Evolutionary conservation across 1,139 yeast species (phyloP).

Genomic region (Debaryomyces nepalensis): DNA sequence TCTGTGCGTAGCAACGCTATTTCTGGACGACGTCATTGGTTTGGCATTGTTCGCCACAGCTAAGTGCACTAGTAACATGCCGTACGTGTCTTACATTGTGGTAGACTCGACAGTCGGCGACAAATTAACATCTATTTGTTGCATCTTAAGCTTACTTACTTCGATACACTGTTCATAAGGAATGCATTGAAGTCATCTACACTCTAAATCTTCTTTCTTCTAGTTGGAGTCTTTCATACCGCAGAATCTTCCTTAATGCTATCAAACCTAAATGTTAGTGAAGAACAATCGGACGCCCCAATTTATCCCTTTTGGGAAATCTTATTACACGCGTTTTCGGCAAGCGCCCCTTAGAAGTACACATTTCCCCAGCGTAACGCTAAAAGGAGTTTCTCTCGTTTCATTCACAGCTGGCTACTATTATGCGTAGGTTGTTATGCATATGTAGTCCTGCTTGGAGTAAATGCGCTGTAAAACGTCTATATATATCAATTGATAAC

Average conservation of each 20-base stretch:
- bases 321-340: constrained; percentile 10
- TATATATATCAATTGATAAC: neutral
- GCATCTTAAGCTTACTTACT: too few relatives aligned
- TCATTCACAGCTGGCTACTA: neutral
- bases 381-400: constrained; percentile 1
- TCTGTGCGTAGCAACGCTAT: neutral
- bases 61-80: too few relatives aligned
- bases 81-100: too few relatives aligned
- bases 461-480: neutral
- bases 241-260: too few relatives aligned
- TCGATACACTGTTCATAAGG: too few relatives aligned
- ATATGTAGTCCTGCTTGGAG: neutral
- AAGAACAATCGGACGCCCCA: neutral
- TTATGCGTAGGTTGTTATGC: neutral
- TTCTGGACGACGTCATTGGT: too few relatives aligned
- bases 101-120: too few relatives aligned
- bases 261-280: neutral
- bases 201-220: too few relatives aligned
- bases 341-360: neutral
- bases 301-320: constrained; percentile 8
- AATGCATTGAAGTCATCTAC: too few relatives aligned
- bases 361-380: neutral
- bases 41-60: neutral
- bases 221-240: too few relatives aligned
- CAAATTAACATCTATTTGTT: too few relatives aligned